phyloP scores from a whole-genome alignment of 2,329 filamentous ascomycete species.

The Geosmithia flava region DNA sequence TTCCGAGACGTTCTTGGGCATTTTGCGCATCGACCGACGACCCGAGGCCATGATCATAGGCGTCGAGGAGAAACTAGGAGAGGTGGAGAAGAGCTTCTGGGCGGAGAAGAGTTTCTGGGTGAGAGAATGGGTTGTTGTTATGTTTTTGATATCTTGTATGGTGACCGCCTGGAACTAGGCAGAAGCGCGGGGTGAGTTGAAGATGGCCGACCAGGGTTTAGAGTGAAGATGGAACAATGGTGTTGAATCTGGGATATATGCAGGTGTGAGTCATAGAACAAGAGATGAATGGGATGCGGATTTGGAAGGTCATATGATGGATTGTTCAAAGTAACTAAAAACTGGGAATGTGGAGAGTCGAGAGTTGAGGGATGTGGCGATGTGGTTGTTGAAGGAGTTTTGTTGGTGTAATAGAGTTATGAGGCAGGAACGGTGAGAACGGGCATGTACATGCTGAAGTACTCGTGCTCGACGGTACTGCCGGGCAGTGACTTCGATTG shows the following conservation, averaged over 20 bases:
- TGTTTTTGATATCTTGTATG: neutral
- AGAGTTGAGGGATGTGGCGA: neutral
- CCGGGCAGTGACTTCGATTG: too few relatives aligned
- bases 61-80: neutral
- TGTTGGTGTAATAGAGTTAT: too few relatives aligned
- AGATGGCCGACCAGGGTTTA: neutral
- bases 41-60: conserved; percentile 1
- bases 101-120: neutral
- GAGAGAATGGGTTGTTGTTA: neutral
- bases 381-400: neutral
- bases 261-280: neutral
- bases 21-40: conserved; percentile 10
- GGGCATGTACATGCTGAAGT: too few relatives aligned
- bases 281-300: neutral
- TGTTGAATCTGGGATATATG: neutral
- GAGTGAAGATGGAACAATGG: neutral
- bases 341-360: neutral
- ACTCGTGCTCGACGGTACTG: too few relatives aligned
- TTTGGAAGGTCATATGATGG: neutral
- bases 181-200: neutral
- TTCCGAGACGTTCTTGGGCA: conserved; percentile 26
- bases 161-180: neutral
- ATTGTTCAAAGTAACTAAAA: neutral
- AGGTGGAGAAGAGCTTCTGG: neutral
- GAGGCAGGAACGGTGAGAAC: too few relatives aligned